These are phyloP conservation scores for Pythium myriotylum DNA, from an alignment of 352 stramenopile species.

Conservation along the genomic window DNA sequence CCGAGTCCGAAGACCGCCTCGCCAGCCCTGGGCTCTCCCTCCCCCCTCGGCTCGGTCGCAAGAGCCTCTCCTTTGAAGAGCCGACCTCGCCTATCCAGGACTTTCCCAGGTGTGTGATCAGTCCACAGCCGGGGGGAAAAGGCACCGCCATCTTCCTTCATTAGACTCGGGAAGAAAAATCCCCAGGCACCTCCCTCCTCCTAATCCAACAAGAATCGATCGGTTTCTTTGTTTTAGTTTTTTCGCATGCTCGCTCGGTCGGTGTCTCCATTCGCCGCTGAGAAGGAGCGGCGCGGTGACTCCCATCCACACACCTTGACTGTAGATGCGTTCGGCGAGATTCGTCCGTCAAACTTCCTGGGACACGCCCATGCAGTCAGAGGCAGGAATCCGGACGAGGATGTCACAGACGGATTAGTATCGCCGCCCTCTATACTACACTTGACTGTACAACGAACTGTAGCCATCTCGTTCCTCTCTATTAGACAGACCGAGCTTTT, in stretches of 20 bases:
- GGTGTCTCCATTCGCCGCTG: background rate
- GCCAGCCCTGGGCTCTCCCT: too few relatives aligned
- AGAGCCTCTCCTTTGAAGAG: conserved; percentile 2
- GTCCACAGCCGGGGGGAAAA: too few relatives aligned
- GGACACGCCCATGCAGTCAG: background rate
- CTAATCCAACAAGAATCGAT: background rate
- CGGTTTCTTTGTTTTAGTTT: background rate
- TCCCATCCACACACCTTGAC: conserved; percentile 11
- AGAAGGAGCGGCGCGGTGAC: background rate
- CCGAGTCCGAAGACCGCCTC: too few relatives aligned
- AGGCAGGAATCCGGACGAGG: background rate
- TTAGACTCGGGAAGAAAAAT: too few relatives aligned
- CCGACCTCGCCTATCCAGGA: background rate
- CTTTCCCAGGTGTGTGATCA: background rate
- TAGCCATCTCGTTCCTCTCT: too few relatives aligned
- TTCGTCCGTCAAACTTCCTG: background rate
- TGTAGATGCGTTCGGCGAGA: too few relatives aligned
- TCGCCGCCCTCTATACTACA: too few relatives aligned
- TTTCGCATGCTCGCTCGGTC: background rate
- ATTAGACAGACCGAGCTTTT: too few relatives aligned
- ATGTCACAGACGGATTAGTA: background rate
- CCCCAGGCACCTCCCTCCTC: too few relatives aligned
- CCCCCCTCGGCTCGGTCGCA: conserved; percentile 7
- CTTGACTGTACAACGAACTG: too few relatives aligned
- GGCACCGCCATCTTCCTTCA: too few relatives aligned